These are phyloP conservation scores for Eucalyptus polyanthemos DNA, from an alignment of 345 rosid genomes.

Conservation along the genomic window DNA sequence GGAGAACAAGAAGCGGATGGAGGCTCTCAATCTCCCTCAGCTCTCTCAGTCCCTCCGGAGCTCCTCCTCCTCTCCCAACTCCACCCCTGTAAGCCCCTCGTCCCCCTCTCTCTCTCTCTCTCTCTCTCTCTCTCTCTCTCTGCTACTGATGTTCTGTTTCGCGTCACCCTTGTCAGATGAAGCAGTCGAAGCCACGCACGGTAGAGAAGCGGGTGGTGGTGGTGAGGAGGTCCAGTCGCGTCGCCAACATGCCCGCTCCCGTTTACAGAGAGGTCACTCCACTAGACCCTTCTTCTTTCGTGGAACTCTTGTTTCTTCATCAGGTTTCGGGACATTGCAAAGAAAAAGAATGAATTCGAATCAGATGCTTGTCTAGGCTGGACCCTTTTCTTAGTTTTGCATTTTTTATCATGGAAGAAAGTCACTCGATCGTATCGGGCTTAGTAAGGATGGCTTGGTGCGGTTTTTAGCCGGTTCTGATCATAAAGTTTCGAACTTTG, in stretches of 20 bases:
- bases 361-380: neutral
- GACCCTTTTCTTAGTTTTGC: neutral
- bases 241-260: conserved; percentile 33
- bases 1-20: conserved; percentile 83
- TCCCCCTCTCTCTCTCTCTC: neutral
- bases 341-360: neutral
- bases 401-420: neutral
- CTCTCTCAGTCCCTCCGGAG: conserved; percentile 40
- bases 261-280: conserved; percentile 48
- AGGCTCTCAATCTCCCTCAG: conserved; percentile 55
- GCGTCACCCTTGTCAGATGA: conserved; percentile 15
- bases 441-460: neutral
- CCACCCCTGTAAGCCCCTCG: conserved; percentile 23
- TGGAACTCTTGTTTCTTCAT: neutral
- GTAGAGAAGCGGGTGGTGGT: conserved; percentile 26
- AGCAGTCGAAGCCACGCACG: conserved; percentile 17
- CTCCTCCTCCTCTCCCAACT: conserved; percentile 13
- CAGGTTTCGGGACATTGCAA: neutral
- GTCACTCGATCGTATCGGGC: neutral
- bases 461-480: neutral
- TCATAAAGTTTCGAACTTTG: neutral
- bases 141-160: neutral
- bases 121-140: neutral
- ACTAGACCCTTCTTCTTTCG: neutral
- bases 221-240: conserved; percentile 60